Percentiles rank a stretch among this genome's conserved stretches.
phyloP scores from a whole-genome alignment of 768 basidiomycete genomes.

The Tricholoma terreum region DNA sequence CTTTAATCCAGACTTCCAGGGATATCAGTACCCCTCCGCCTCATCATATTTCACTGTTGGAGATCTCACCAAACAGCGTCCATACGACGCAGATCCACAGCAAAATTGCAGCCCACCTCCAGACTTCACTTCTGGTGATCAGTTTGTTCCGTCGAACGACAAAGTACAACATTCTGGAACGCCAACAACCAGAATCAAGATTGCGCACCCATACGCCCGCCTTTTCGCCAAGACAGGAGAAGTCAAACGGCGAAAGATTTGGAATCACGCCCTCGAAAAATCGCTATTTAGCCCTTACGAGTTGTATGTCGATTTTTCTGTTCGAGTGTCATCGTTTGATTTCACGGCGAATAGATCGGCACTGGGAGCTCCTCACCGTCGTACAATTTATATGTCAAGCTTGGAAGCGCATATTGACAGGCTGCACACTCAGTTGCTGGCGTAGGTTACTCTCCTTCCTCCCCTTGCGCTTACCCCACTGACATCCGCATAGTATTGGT shows the following conservation, averaged over 20 bases:
- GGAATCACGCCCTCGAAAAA: slow-evolving; percentile 78
- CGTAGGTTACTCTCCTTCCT: slow-evolving; percentile 21
- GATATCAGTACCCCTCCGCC: slow-evolving; percentile 6
- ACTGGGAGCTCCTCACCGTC: slow-evolving; percentile 63
- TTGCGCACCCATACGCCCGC: slow-evolving; percentile 68
- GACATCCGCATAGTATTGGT: slow-evolving; percentile 31
- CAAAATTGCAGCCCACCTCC: slow-evolving; percentile 6
- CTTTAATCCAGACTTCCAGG: slow-evolving; percentile 2
- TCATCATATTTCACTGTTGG: slow-evolving; percentile 7
- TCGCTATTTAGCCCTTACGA: slow-evolving; percentile 64
- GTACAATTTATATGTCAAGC: slow-evolving; percentile 68
- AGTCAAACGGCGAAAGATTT: slow-evolving; percentile 68
- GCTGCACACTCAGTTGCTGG: slow-evolving; percentile 56
- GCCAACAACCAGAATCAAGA: slow-evolving; percentile 16
- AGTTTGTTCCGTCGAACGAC: not conserved
- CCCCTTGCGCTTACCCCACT: not conserved
- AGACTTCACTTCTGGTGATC: not conserved
- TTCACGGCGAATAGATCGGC: slow-evolving; percentile 44
- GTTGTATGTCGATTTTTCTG: slow-evolving; percentile 41
- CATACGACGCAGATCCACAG: not conserved
- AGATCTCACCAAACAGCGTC: not conserved
- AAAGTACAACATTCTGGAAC: not conserved
- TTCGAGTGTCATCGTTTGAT: not conserved
- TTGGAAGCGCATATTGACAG: slow-evolving; percentile 71
- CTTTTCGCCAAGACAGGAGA: slow-evolving; percentile 62